Base-by-base conservation (phyloP, 805 yeast species). In the Cyberlindnera amylophila region DNA sequence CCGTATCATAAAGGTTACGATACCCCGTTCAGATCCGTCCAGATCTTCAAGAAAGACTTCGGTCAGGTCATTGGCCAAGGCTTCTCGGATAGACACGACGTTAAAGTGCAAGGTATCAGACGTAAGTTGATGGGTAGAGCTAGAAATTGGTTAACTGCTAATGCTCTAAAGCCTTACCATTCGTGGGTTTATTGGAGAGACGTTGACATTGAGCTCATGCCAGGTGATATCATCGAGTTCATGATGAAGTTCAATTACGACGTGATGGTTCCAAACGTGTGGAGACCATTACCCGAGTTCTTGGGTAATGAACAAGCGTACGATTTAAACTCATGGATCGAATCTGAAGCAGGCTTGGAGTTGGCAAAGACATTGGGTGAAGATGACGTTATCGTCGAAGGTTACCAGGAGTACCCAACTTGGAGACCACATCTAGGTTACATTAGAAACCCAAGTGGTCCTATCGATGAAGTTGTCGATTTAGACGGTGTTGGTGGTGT, bases 271-370 rank as follows among this genome's bases (percentile, higher is more conserved):
- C 95, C 88, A 23, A 88, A 93, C 58, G 96, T 93, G 27, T 93
- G 99, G 99, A 75, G 99, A 54, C 99, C 98, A 2, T 71, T 93
- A 47, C 99, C 99, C 3, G 83, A 81, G 35, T 93, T 90, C 65
- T 74, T 93, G 49, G 95, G 93, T 15, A 77, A 79, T 50, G 95
- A 86, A 60, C 99, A 93, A 64, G 89, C 98, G 1, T 93, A 93
- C 62, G 99, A 93, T 65, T 75, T 93, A 59, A 93, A 93, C 65
- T 86, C 97, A 12, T 93, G 99, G 99, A 77, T 87, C 44, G 99
- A 93, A 66, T 79, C 90, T 3, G 83, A 79, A 6, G 79, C 83
- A 9, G 96, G 87, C 1, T 46, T 82, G 13, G 79, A 79, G 38
- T 64, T 85, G 53, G 93, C 95, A 0, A 61, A 66, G 32, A 71